Evolutionary conservation across 805 yeast genomes (phyloP).

Genomic region (Candida orba): DNA sequence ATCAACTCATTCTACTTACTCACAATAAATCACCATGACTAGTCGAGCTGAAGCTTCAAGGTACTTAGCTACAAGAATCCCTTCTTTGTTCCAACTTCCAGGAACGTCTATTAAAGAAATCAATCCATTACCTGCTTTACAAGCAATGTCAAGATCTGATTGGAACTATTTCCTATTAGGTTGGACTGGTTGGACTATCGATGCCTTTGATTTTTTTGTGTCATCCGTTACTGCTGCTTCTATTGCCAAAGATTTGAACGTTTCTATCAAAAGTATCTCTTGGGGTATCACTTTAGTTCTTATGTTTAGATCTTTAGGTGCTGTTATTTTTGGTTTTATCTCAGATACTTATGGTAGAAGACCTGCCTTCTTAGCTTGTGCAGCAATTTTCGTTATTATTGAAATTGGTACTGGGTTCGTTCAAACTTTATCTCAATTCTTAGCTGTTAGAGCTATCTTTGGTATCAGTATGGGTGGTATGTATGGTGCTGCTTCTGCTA

Average conservation of each 20-base stretch:
- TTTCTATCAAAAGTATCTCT: slow-evolving; percentile 42
- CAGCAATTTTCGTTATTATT: slow-evolving; percentile 42
- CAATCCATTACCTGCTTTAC: slow-evolving; percentile 39
- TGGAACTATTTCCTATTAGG: slow-evolving; percentile 60
- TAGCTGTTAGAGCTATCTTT: slow-evolving; percentile 55
- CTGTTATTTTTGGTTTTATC: slow-evolving; percentile 42
- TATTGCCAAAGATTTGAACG: slow-evolving; percentile 42
- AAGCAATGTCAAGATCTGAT: slow-evolving; percentile 29
- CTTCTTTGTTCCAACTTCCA: slow-evolving; percentile 22
- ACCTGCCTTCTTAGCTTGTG: slow-evolving; percentile 53
- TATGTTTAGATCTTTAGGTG: slow-evolving; percentile 35
- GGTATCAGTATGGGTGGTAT: slow-evolving; percentile 72
- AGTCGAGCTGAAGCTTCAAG: slow-evolving; percentile 4
- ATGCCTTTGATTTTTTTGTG: slow-evolving; percentile 64
- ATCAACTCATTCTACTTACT: too few species aligned
- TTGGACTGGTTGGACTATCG: slow-evolving; percentile 63
- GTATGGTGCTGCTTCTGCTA: slow-evolving; percentile 58
- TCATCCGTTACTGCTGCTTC: slow-evolving; percentile 48
- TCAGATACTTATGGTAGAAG: slow-evolving; percentile 63
- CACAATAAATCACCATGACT: background rate
- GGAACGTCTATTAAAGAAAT: slow-evolving; percentile 22
- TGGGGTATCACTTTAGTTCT: slow-evolving; percentile 71
- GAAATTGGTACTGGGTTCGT: slow-evolving; percentile 66
- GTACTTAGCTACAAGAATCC: slow-evolving; percentile 21
- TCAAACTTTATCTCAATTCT: slow-evolving; percentile 48